Conservation (phyloP, 2,329 filamentous ascomycete species). For the Pseudocercospora macadamiae region DNA sequence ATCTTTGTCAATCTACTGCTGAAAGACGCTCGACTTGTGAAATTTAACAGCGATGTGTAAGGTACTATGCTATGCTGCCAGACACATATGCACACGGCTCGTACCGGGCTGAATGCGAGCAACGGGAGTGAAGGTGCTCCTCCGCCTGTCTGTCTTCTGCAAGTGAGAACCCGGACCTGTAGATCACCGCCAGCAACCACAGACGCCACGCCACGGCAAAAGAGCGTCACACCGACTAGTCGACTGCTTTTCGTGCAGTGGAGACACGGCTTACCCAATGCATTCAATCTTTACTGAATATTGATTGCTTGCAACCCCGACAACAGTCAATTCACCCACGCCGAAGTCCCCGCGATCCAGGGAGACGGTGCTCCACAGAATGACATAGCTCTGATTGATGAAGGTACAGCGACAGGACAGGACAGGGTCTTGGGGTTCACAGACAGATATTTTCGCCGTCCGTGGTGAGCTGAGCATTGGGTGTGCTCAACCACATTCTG, state of each 20-base stretch:
- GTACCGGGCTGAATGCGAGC: neutral
- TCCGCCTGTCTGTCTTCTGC: neutral
- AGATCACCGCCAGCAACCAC: neutral
- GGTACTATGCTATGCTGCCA: too few species aligned
- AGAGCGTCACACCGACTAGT: neutral
- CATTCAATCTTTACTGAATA: neutral
- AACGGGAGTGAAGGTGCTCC: neutral
- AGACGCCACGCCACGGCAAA: neutral
- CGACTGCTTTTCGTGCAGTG: neutral
- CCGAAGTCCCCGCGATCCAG: neutral
- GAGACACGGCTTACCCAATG: neutral
- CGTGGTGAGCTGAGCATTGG: constrained; percentile 7
- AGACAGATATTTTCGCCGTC: constrained; percentile 2
- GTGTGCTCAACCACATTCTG: constrained; percentile 3
- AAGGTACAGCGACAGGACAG: neutral
- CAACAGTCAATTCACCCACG: too few species aligned
- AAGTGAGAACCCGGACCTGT: too few species aligned
- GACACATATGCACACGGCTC: too few species aligned
- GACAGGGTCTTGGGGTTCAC: constrained; percentile 9
- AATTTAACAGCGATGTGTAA: too few species aligned
- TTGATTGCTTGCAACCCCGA: too few species aligned
- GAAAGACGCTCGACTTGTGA: too few species aligned
- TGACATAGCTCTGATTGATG: constrained; percentile 16
- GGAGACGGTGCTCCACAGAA: constrained; percentile 7
- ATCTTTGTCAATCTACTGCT: constrained; percentile 33